phyloP scores from a whole-genome alignment of 2,329 filamentous ascomycete genomes.

The Phaeosphaeria sp. region DNA sequence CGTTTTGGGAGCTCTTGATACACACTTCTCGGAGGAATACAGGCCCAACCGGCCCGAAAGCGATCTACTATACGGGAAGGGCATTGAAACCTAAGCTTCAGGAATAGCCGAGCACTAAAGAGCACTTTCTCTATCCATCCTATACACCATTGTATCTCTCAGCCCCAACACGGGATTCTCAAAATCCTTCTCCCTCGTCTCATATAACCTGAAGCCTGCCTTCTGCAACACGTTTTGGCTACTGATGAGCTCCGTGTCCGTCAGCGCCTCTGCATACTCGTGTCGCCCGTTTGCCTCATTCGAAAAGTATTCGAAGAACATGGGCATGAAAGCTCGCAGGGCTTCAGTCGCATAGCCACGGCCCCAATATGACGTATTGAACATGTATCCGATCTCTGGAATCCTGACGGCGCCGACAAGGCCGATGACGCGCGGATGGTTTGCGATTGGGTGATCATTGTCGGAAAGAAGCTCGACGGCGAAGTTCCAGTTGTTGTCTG shows the following conservation, averaged over 20 bases:
- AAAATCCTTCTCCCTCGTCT: constrained; percentile 51
- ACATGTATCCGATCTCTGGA: constrained; percentile 53
- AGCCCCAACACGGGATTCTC: constrained; percentile 44
- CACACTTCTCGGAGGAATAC: not conserved
- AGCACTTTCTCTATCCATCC: constrained; percentile 21
- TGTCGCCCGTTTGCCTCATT: constrained; percentile 33
- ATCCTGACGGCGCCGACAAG: constrained; percentile 51
- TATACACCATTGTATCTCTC: constrained; percentile 47
- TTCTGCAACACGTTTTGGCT: constrained; percentile 66
- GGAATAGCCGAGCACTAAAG: not conserved
- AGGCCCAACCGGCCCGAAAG: not conserved
- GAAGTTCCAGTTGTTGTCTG: constrained; percentile 61
- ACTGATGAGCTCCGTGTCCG: constrained; percentile 56
- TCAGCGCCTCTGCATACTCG: constrained; percentile 54
- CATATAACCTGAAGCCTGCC: constrained; percentile 59
- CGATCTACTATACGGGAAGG: not conserved
- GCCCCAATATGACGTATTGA: constrained; percentile 49
- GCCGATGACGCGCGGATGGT: constrained; percentile 46
- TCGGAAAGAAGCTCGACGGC: constrained; percentile 56
- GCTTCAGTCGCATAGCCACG: constrained; percentile 55
- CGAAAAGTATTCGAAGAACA: constrained; percentile 48
- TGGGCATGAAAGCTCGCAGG: constrained; percentile 48
- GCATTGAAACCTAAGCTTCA: not conserved
- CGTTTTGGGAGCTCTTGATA: not conserved
- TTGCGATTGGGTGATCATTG: not conserved